Evolutionary conservation across 352 stramenopile genomes (phyloP).

Genomic region (Globisporangium camurandrum): DNA sequence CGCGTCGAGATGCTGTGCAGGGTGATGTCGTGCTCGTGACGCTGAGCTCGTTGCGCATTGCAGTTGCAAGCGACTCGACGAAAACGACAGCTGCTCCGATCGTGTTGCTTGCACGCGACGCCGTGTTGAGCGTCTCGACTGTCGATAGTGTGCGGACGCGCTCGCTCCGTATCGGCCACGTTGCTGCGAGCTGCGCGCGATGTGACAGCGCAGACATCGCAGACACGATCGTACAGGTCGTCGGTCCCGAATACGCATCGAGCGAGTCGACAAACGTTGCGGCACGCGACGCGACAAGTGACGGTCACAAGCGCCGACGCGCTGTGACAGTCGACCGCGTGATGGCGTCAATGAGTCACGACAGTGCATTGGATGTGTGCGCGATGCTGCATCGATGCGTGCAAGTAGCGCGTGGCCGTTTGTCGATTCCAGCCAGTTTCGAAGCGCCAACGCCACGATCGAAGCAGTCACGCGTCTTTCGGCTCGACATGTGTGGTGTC

Average conservation of each 20-base stretch:
- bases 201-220: not conserved
- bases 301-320: not conserved
- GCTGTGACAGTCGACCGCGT: not conserved
- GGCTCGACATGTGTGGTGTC: constrained; percentile 21
- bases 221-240: constrained; percentile 5
- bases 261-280: not conserved
- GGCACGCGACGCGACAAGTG: not conserved
- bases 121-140: constrained; percentile 4
- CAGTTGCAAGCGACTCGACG: too few species aligned
- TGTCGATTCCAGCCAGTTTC: not conserved
- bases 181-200: constrained; percentile 5
- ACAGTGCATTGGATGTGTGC: constrained; percentile 1
- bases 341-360: not conserved
- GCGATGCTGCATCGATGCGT: not conserved
- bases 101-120: constrained; percentile 6
- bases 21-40: constrained; percentile 26
- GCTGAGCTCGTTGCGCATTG: constrained; percentile 6
- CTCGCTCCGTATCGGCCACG: constrained; percentile 1
- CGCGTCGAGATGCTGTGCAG: too few species aligned
- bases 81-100: not conserved
- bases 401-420: not conserved
- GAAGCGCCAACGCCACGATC: not conserved
- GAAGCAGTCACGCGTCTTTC: constrained; percentile 13
- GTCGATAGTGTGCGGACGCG: not conserved
- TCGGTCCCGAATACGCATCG: constrained; percentile 2